Evolutionary conservation across 148 eudicot genomes (phyloP).

Genomic region (Vaccinium corymbosum): DNA sequence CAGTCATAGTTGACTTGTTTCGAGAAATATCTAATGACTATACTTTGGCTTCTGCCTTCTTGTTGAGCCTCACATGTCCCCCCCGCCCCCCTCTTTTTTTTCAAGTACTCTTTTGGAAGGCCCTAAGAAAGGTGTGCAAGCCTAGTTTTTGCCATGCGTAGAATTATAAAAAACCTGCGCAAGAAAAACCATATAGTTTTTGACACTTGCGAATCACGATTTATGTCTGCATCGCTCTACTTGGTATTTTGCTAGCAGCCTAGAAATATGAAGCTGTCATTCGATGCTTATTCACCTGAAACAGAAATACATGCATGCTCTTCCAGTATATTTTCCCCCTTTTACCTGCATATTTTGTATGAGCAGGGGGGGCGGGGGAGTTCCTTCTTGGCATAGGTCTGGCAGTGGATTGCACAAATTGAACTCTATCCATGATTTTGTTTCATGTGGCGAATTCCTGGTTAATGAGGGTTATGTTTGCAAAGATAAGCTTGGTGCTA

Average conservation of each 20-base stretch:
- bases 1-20: not conserved
- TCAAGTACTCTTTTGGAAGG: not conserved
- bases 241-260: not conserved
- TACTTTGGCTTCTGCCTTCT: conserved; percentile 9
- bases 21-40: not conserved
- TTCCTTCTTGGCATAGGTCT: conserved; percentile 72
- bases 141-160: not conserved
- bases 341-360: conserved; percentile 14
- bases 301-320: not conserved
- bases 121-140: not conserved
- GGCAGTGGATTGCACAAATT: conserved; percentile 77
- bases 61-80: conserved; percentile 11
- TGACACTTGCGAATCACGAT: not conserved
- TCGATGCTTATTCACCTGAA: not conserved
- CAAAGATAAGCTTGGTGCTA: conserved; percentile 59
- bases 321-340: not conserved
- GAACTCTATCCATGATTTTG: conserved; percentile 76
- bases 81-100: not conserved
- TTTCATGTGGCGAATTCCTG: conserved; percentile 72
- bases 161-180: not conserved
- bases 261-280: not conserved
- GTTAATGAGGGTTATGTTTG: conserved; percentile 64
- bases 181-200: not conserved
- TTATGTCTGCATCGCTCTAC: not conserved
- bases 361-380: conserved; percentile 80